These are phyloP conservation scores for Tricholoma saponaceum DNA, from an alignment of 768 basidiomycete genomes.

Conservation along the genomic window DNA sequence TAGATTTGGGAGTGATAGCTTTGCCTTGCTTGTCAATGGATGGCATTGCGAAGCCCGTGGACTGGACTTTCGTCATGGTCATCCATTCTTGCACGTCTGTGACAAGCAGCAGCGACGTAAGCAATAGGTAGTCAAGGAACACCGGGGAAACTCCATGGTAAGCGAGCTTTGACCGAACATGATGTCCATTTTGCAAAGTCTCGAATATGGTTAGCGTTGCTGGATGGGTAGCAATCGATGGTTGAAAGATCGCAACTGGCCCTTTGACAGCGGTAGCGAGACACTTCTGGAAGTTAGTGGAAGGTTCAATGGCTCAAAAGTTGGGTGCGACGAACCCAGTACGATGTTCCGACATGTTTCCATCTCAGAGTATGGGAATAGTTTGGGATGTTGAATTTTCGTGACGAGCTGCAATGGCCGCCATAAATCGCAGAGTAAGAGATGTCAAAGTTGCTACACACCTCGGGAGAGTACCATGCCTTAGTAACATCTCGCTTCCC, in stretches of 20 bases:
- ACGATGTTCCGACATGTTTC: slow-evolving; percentile 53
- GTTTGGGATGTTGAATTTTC: slow-evolving; percentile 67
- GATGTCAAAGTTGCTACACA: slow-evolving; percentile 23
- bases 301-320: not conserved
- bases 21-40: slow-evolving; percentile 6
- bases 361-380: slow-evolving; percentile 65
- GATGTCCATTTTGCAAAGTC: slow-evolving; percentile 52
- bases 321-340: slow-evolving; percentile 37
- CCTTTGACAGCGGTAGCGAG: slow-evolving; percentile 55
- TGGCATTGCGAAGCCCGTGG: slow-evolving; percentile 13
- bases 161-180: slow-evolving; percentile 47
- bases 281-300: slow-evolving; percentile 42
- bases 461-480: slow-evolving; percentile 48
- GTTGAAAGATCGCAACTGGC: slow-evolving; percentile 60
- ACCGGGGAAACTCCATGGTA: slow-evolving; percentile 64
- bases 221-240: slow-evolving; percentile 41
- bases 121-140: slow-evolving; percentile 66
- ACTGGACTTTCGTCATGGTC: slow-evolving; percentile 28
- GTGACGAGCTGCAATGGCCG: slow-evolving; percentile 33
- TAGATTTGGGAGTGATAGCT: slow-evolving; percentile 19
- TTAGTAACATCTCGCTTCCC: slow-evolving; percentile 55
- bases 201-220: slow-evolving; percentile 58
- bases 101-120: slow-evolving; percentile 63
- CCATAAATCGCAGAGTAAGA: not conserved
- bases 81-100: slow-evolving; percentile 63